A percentile compares a stretch with the other conserved stretches of the same genome.
These are phyloP conservation scores for Xylaria sp. DNA, from an alignment of 2,329 filamentous ascomycete species.

Conservation along the genomic window DNA sequence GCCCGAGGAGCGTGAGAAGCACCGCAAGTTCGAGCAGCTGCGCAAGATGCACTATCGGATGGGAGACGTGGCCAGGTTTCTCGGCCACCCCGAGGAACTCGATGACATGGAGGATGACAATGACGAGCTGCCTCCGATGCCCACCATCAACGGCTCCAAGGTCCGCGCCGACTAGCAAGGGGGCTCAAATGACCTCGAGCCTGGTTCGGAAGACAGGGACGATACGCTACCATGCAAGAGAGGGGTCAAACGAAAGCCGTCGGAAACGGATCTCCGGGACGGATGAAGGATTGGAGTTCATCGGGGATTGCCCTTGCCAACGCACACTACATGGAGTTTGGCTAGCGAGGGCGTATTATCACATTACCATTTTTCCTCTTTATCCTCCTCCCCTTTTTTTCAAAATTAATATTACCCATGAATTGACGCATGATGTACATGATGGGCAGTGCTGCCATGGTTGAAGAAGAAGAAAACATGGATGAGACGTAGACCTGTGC, in stretches of 20 bases:
- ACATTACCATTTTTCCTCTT: conserved; percentile 7
- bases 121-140: conserved; percentile 53
- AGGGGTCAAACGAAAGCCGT: background rate
- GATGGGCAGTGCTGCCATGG: background rate
- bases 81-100: conserved; percentile 78
- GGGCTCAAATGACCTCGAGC: background rate
- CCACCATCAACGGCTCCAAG: conserved; percentile 44
- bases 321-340: conserved; percentile 39
- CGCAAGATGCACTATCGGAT: conserved; percentile 99
- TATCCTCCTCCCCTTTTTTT: background rate
- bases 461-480: too few relatives aligned
- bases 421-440: conserved; percentile 8
- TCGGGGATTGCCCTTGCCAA: background rate
- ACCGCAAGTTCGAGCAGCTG: conserved; percentile 88
- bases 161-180: conserved; percentile 42
- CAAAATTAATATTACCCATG: background rate
- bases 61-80: conserved; percentile 87
- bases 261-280: background rate
- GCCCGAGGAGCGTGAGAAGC: conserved; percentile 86
- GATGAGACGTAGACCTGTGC: conserved; percentile 8
- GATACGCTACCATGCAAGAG: background rate
- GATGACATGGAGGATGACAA: conserved; percentile 67
- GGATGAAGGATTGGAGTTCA: conserved; percentile 16
- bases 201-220: too few relatives aligned
- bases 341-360: conserved; percentile 26